Conservation (phyloP, 768 basidiomycete species). For the Boletus huronensis region DNA sequence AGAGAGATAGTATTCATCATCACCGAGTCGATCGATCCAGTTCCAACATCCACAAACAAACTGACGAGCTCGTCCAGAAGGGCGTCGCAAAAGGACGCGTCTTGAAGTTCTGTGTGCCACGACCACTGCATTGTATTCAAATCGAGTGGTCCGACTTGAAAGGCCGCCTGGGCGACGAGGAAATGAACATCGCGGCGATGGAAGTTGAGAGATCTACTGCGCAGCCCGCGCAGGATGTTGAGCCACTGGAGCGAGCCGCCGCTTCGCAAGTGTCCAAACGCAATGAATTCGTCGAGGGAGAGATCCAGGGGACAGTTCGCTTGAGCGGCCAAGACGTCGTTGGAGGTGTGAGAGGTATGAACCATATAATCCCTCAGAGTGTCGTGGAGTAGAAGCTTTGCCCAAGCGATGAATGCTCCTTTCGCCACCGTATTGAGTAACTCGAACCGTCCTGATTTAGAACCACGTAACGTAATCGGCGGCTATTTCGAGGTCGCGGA, state of each 20-base stretch:
- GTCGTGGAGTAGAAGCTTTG: too few species aligned
- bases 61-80: too few species aligned
- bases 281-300: not conserved
- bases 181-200: not conserved
- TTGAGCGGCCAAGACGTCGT: not conserved
- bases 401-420: too few species aligned
- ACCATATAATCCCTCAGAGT: not conserved
- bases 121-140: not conserved
- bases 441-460: too few species aligned
- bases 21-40: too few species aligned
- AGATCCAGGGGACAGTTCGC: not conserved
- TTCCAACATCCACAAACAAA: too few species aligned
- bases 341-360: not conserved
- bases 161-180: not conserved
- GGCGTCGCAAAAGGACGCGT: not conserved
- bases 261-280: not conserved
- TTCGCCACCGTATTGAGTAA: too few species aligned
- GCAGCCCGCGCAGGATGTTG: not conserved
- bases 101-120: not conserved
- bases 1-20: too few species aligned
- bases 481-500: too few species aligned
- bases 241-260: not conserved
- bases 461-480: not conserved
- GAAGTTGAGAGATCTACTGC: not conserved
- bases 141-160: constrained; percentile 24